Evolutionary conservation across 164 flowering plant genomes (phyloP), one percentile per base, ranked within the genome.

Genomic region (Liriodendron chinense): DNA sequence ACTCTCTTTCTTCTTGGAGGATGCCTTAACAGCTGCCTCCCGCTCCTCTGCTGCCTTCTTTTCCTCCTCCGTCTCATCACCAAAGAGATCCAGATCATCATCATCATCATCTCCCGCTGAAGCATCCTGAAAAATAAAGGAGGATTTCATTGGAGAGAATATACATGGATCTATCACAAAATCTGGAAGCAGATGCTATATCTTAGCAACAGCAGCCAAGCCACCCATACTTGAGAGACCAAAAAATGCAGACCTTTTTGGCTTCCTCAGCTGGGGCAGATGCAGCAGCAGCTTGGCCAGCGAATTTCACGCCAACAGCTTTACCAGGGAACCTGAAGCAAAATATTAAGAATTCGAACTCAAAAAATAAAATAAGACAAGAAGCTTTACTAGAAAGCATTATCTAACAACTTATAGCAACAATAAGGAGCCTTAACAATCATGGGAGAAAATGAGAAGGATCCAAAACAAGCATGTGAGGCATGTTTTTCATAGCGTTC

Each of bases 1-100:
- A 95, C 98, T 91, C 81, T 92, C 96, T 84, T 96, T 96, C 91
- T 90, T 92, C 86, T 96, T 93, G 24, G 88, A 16, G n/a, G 96
- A 82, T 23, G 89, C 80, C 80, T 91, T 90, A 3, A 72, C 82
- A 68, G 94, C 69, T 24, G 91, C 89, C 79, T 85, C 91, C 79
- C 91, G 80, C 80, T 82, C 86, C 75, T 89, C 97, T 56, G 95
- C 94, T 50, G 91, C 95, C 83, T 90, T 89, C 90, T 93, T 93
- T 0, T 94, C 97, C 80, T 94, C 98, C 79, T 93, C 97, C 0
- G 96, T 92, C 89, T 92, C 96, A 77, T 91, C 97, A 69, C 94
- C 97, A 78, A 94, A 92, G 76, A 93, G 96, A 85, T 90, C 96
- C 73, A 93, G 75, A 62, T 94, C 97, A 73, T 93, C 98, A 72